A percentile compares a stretch with the other conserved stretches of the same genome.
phyloP scores from a whole-genome alignment of 2,329 filamentous ascomycete genomes.

The Stachybotrys chartarum region DNA sequence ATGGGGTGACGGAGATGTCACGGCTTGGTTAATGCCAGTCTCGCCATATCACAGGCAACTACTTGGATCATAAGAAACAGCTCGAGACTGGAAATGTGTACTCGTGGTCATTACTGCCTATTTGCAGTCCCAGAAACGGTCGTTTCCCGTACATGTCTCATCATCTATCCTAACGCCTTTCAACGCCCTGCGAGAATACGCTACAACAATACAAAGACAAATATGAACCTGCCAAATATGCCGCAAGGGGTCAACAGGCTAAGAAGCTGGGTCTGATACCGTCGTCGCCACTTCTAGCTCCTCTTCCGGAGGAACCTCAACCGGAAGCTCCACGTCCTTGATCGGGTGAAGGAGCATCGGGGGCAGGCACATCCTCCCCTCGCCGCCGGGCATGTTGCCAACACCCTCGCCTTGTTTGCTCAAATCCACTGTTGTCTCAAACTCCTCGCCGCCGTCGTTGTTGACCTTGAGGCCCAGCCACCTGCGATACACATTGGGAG shows the following conservation, averaged over 20 bases:
- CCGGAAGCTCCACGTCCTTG: slow-evolving; percentile 64
- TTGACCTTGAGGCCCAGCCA: slow-evolving; percentile 82
- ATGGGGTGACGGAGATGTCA: too few relatives aligned
- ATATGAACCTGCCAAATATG: neutral
- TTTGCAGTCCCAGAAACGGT: neutral
- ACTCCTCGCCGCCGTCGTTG: slow-evolving; percentile 70
- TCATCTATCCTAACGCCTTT: neutral
- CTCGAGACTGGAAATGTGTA: too few relatives aligned
- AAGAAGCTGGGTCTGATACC: slow-evolving; percentile 39
- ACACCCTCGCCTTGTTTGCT: slow-evolving; percentile 43
- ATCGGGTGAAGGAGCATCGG: slow-evolving; percentile 86
- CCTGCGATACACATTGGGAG: slow-evolving; percentile 70
- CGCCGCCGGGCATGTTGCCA: slow-evolving; percentile 54
- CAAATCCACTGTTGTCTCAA: slow-evolving; percentile 54
- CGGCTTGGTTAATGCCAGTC: too few relatives aligned
- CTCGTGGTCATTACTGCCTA: too few relatives aligned
- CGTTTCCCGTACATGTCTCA: neutral
- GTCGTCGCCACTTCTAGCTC: slow-evolving; percentile 23
- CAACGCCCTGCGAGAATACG: slow-evolving; percentile 4
- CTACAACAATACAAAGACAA: slow-evolving; percentile 3
- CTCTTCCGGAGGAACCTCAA: slow-evolving; percentile 47
- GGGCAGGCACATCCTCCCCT: slow-evolving; percentile 85
- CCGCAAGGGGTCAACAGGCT: neutral
- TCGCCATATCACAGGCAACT: too few relatives aligned
- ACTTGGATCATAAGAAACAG: too few relatives aligned